These are phyloP conservation scores for Pseudogymnoascus sp. DNA, from an alignment of 2,329 filamentous ascomycete genomes.

Conservation along the genomic window DNA sequence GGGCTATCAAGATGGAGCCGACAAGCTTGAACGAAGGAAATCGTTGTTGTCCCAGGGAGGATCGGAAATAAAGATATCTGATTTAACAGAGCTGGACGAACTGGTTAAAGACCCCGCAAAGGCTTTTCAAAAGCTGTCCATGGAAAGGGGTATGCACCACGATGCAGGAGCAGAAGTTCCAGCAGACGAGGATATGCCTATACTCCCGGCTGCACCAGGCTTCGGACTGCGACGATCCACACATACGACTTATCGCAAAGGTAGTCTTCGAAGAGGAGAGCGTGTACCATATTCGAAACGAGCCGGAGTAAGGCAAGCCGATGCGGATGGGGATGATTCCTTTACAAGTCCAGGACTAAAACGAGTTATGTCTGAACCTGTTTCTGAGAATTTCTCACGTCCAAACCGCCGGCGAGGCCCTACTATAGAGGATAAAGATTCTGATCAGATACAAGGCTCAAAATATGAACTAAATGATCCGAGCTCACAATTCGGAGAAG, in stretches of 20 bases:
- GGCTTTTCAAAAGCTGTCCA: conserved; percentile 60
- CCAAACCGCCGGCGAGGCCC: conserved; percentile 32
- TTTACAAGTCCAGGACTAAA: conserved; percentile 41
- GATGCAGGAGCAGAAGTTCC: conserved; percentile 30
- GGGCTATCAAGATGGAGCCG: conserved; percentile 76
- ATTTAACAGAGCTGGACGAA: conserved; percentile 63
- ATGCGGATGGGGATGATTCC: conserved; percentile 50
- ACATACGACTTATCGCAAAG: conserved; percentile 80
- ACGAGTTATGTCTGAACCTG: conserved; percentile 61
- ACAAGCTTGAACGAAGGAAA: conserved; percentile 65
- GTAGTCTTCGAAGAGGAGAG: conserved; percentile 75
- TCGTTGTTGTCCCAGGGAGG: conserved; percentile 50
- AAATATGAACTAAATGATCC: background rate
- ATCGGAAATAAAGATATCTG: conserved; percentile 53
- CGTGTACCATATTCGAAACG: conserved; percentile 69
- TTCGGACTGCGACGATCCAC: conserved; percentile 82
- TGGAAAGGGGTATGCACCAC: conserved; percentile 23
- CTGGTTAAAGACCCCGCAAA: conserved; percentile 73
- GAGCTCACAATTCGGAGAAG: background rate
- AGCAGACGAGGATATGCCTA: conserved; percentile 67
- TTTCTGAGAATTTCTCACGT: conserved; percentile 55
- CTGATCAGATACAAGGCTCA: background rate
- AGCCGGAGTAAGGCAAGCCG: conserved; percentile 52
- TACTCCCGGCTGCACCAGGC: conserved; percentile 68
- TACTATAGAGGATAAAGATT: conserved; percentile 1